Evolutionary conservation across 306 rosid species (phyloP).

Genomic region (Castanea sativa): DNA sequence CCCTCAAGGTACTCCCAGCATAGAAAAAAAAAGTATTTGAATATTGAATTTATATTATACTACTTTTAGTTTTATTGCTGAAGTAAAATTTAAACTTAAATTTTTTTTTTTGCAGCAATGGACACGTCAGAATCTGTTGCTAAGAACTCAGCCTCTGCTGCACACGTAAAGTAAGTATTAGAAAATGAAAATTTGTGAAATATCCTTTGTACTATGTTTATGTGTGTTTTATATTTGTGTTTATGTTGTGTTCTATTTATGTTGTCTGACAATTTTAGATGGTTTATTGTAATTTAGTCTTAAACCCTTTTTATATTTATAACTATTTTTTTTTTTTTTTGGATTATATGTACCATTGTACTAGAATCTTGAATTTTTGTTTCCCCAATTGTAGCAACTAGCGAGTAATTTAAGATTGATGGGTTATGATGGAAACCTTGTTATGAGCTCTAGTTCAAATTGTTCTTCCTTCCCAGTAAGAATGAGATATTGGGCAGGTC

Average conservation of each 20-base stretch:
- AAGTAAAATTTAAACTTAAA: not conserved
- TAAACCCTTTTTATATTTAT: not conserved
- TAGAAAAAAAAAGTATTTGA: not conserved
- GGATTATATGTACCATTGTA: too few relatives aligned
- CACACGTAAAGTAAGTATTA: constrained; percentile 45
- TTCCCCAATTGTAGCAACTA: not conserved
- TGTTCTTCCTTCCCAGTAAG: not conserved
- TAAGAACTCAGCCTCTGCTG: constrained; percentile 34
- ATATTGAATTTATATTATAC: not conserved
- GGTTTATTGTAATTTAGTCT: not conserved
- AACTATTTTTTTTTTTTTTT: too few relatives aligned
- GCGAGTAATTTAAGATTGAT: not conserved
- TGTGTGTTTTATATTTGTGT: not conserved
- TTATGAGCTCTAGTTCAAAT: too few relatives aligned
- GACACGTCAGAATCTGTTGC: constrained; percentile 61
- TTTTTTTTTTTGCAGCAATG: constrained; percentile 48
- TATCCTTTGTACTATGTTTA: not conserved
- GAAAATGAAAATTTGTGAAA: not conserved
- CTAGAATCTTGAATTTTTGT: not conserved
- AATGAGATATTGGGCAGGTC: too few relatives aligned
- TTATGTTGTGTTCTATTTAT: not conserved
- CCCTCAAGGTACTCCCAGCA: constrained; percentile 47
- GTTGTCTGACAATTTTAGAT: not conserved
- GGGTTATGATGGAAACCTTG: not conserved
- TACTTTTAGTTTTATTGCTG: not conserved